phyloP scores from a whole-genome alignment of 768 basidiomycete genomes.

The Termitomyces sp. region DNA sequence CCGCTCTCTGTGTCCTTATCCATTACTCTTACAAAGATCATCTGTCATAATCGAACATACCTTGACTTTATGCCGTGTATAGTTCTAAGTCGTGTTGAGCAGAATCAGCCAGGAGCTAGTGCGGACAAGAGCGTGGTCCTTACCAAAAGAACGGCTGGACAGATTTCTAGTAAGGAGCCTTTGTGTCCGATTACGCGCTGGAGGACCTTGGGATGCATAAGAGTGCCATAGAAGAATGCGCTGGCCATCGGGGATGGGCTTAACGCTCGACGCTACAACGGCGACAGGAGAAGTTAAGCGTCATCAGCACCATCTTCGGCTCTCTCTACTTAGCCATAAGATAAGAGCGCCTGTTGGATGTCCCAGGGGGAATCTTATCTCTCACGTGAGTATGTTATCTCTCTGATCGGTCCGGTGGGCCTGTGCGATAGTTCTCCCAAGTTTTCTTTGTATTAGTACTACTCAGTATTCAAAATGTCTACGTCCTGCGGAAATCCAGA shows the following conservation, averaged over 20 bases:
- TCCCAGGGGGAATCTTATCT: not conserved
- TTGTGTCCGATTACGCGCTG: slow-evolving; percentile 68
- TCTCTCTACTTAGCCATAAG: not conserved
- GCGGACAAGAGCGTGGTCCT: slow-evolving; percentile 16
- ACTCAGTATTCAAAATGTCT: slow-evolving; percentile 12
- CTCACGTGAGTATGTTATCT: not conserved
- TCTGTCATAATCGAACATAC: slow-evolving; percentile 26
- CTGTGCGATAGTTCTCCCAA: too few species aligned
- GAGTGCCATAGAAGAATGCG: slow-evolving; percentile 87
- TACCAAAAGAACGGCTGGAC: slow-evolving; percentile 72
- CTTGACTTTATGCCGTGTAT: slow-evolving; percentile 78
- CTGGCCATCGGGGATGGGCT: slow-evolving; percentile 4
- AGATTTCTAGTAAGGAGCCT: slow-evolving; percentile 57
- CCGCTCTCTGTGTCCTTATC: slow-evolving; percentile 38
- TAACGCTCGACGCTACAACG: not conserved
- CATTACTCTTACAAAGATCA: not conserved
- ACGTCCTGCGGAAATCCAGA: slow-evolving; percentile 62
- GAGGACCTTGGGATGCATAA: slow-evolving; percentile 84
- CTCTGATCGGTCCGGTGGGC: not conserved
- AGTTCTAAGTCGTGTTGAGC: slow-evolving; percentile 39
- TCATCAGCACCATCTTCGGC: not conserved
- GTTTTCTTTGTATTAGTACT: not conserved
- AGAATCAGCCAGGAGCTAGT: not conserved
- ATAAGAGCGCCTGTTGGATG: not conserved
- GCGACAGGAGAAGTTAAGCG: not conserved